Evolutionary conservation across 1,139 yeast species (phyloP).

Genomic region (Candida smagusa): DNA sequence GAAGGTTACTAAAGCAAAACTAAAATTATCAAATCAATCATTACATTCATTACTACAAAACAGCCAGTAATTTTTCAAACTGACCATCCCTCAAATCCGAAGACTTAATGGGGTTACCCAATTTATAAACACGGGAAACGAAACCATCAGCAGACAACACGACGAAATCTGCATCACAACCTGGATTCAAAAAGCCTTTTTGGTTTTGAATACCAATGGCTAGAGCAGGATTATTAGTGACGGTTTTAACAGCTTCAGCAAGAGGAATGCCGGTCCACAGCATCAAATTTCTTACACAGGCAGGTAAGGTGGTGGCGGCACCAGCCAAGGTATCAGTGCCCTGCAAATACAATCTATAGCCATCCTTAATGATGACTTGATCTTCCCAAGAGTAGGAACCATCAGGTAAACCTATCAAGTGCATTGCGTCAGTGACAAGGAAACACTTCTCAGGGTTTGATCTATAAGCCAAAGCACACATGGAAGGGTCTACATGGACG

Average conservation of each 20-base stretch:
- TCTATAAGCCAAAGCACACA: slow-evolving; percentile 52
- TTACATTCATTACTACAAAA: not conserved
- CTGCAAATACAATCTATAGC: slow-evolving; percentile 45
- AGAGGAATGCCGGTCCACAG: slow-evolving; percentile 50
- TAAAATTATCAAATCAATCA: too few species aligned
- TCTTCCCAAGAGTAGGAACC: slow-evolving; percentile 51
- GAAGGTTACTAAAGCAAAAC: too few species aligned
- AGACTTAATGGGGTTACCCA: slow-evolving; percentile 36
- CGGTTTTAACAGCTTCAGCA: slow-evolving; percentile 55
- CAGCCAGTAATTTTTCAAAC: slow-evolving; percentile 5
- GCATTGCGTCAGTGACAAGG: slow-evolving; percentile 64
- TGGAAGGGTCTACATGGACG: slow-evolving; percentile 59
- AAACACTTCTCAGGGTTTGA: slow-evolving; percentile 55
- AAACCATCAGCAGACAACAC: slow-evolving; percentile 45
- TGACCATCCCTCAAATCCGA: slow-evolving; percentile 10
- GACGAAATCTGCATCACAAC: slow-evolving; percentile 61
- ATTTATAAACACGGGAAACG: slow-evolving; percentile 50
- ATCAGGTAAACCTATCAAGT: slow-evolving; percentile 49
- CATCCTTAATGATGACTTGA: slow-evolving; percentile 49
- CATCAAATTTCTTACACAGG: slow-evolving; percentile 52
- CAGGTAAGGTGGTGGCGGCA: slow-evolving; percentile 56
- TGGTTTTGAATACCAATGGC: slow-evolving; percentile 42
- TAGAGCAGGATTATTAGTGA: slow-evolving; percentile 55
- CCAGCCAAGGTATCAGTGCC: slow-evolving; percentile 65
- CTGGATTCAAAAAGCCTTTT: slow-evolving; percentile 52